These are phyloP conservation scores for Neonectria coccinea DNA, from an alignment of 2,329 filamentous ascomycete genomes.

Conservation along the genomic window DNA sequence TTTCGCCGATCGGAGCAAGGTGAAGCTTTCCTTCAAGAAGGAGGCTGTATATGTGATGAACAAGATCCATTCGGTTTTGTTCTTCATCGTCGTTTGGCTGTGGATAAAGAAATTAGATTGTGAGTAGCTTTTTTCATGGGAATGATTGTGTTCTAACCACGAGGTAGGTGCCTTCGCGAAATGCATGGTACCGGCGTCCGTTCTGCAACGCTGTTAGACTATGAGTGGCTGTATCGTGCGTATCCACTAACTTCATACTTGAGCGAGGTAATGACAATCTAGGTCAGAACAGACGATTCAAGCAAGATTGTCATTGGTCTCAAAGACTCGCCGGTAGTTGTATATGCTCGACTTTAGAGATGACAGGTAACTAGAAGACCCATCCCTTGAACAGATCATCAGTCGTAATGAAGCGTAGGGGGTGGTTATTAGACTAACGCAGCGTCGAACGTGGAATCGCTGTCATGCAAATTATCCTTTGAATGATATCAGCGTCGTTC, in stretches of 20 bases:
- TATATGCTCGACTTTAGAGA: constrained; percentile 32
- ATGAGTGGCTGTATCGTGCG: background rate
- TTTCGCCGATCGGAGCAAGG: constrained; percentile 20
- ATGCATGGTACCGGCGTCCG: constrained; percentile 22
- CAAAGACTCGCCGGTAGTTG: constrained; percentile 20
- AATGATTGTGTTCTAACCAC: background rate
- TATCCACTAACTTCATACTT: constrained; percentile 27
- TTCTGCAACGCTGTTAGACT: background rate
- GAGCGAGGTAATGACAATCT: background rate
- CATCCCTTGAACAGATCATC: constrained; percentile 6
- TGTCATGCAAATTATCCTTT: background rate
- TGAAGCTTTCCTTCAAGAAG: constrained; percentile 26
- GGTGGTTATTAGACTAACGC: background rate
- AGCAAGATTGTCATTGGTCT: background rate
- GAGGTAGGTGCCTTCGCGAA: constrained; percentile 22
- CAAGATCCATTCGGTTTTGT: constrained; percentile 32
- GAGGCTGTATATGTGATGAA: constrained; percentile 32
- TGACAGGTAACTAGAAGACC: constrained; percentile 19
- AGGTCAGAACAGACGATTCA: background rate
- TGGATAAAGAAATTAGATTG: background rate
- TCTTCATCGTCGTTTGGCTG: constrained; percentile 34
- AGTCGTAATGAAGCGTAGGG: too few relatives aligned
- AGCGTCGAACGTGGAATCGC: background rate
- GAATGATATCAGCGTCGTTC: too few relatives aligned
- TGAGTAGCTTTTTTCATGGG: too few relatives aligned